Conservation (phyloP, 1,284 basidiomycete genomes). For the Calocybe gambosa region DNA sequence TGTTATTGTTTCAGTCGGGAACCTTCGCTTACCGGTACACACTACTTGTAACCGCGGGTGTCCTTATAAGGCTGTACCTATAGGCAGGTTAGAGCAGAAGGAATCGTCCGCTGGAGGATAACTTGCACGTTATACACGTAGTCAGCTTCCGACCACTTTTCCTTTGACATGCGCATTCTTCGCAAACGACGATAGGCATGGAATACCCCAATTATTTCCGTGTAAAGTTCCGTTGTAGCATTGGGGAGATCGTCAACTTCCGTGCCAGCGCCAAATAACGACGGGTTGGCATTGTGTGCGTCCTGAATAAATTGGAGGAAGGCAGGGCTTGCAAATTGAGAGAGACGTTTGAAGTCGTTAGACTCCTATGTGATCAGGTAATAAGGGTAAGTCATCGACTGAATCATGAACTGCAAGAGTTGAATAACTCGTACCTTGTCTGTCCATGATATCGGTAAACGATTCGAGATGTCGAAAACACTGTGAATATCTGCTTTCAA, state of each 20-base stretch:
- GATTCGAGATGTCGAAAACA: constrained; percentile 26
- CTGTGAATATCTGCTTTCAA: constrained; percentile 25
- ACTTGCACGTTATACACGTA: constrained; percentile 49
- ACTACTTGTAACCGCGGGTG: constrained; percentile 34
- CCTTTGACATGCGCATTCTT: constrained; percentile 36
- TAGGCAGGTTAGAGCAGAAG: background rate
- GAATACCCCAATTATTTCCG: constrained; percentile 35
- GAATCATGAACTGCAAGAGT: background rate
- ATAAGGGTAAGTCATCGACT: background rate
- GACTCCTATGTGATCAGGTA: constrained; percentile 20
- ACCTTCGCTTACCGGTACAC: constrained; percentile 32
- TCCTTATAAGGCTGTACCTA: constrained; percentile 46
- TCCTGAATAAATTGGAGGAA: constrained; percentile 34
- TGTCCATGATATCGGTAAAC: constrained; percentile 28
- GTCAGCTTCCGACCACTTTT: constrained; percentile 49
- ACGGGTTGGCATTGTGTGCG: constrained; percentile 30
- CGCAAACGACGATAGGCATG: constrained; percentile 39
- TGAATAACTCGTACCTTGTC: constrained; percentile 17
- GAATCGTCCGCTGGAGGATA: background rate
- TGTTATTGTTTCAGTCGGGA: background rate
- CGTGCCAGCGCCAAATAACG: constrained; percentile 34
- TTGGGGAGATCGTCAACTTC: constrained; percentile 7
- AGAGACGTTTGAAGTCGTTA: constrained; percentile 20
- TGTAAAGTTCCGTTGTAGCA: constrained; percentile 26
- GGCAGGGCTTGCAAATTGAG: constrained; percentile 23